Evolutionary conservation across 345 rosid genomes (phyloP), one percentile per base, ranked within the genome.

Genomic region (Citrus maxima): DNA sequence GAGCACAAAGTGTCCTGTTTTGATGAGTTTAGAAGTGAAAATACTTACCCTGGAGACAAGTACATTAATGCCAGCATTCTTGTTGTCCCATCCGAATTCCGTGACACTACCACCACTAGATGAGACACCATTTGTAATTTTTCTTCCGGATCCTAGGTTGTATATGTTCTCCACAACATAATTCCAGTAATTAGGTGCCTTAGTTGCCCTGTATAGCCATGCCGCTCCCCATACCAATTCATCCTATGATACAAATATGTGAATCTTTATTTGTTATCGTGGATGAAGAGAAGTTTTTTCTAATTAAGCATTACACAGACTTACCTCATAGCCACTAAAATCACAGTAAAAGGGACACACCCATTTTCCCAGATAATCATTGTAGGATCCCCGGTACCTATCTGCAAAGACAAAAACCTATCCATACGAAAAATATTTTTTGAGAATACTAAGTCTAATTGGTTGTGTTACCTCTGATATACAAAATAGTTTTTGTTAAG

Each of bases 141-240:
- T 61, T 0, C 65, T 68, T 10, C 38, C 16, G 2, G 58, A 18
- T 25, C 78, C 79, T 66, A 83, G 67, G 55, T 85, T 62, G 49
- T 77, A 74, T 24, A 61, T 70, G 71, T 88, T 89, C 58, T 73
- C 59, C 32, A 28, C 72, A 40, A 76, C 82, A 62, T 86, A 91
- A 18, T 75, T 79, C 86, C 89, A 85, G 80, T 95, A 95, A 51
- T 27, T n/a, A 54, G 80, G 54, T 4, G 62, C 71, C 62, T 76
- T 84, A n/a, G 96, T 91, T 40, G 98, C 99, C 77, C 80, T 89
- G 58, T 79, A 87, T 63, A 95, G 70, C 99, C 99, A 95, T 61
- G 93, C 83, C 68, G 99, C 97, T 49, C 89, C 98, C 99, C 99
- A 95, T 0, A 93, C 24, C 77, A 95, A 84, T 75, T 93, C 99